Conservation (phyloP, 345 rosid species). For the Camelina sativa region DNA sequence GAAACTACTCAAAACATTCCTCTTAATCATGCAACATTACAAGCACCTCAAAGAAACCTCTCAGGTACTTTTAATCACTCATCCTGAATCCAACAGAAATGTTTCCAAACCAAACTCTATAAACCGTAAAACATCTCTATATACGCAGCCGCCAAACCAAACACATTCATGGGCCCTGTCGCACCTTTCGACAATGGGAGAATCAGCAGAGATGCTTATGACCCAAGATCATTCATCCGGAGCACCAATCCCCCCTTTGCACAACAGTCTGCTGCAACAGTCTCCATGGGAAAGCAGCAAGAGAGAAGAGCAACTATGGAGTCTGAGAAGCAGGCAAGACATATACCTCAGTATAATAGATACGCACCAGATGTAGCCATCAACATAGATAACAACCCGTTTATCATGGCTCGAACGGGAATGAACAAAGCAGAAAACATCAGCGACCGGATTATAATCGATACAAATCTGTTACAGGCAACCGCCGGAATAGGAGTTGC, state of each 20-base stretch:
- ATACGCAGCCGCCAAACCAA: conserved; percentile 64
- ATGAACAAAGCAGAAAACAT: conserved; percentile 58
- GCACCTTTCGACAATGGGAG: conserved; percentile 63
- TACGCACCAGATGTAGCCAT: conserved; percentile 71
- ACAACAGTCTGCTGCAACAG: conserved; percentile 52
- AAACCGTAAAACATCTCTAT: conserved; percentile 24
- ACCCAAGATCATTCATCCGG: conserved; percentile 67
- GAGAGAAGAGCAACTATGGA: conserved; percentile 53
- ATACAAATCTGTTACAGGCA: conserved; percentile 65
- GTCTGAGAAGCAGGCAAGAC: conserved; percentile 63
- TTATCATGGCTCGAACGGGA: conserved; percentile 70
- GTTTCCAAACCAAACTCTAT: conserved; percentile 21
- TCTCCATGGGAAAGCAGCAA: conserved; percentile 63
- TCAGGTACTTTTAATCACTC: conserved; percentile 51
- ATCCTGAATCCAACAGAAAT: conserved; percentile 20
- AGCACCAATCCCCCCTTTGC: conserved; percentile 51
- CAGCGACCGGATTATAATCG: conserved; percentile 60
- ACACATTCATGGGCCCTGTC: conserved; percentile 65
- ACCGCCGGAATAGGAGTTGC: conserved; percentile 66
- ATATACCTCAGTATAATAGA: conserved; percentile 62
- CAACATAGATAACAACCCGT: conserved; percentile 78
- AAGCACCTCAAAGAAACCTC: conserved; percentile 64
- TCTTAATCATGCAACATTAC: conserved; percentile 53
- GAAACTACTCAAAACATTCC: conserved; percentile 55
- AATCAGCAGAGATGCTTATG: conserved; percentile 59